Evolutionary conservation across 2,329 filamentous ascomycete genomes (phyloP).

Genomic region (Sarocladium kiliense): DNA sequence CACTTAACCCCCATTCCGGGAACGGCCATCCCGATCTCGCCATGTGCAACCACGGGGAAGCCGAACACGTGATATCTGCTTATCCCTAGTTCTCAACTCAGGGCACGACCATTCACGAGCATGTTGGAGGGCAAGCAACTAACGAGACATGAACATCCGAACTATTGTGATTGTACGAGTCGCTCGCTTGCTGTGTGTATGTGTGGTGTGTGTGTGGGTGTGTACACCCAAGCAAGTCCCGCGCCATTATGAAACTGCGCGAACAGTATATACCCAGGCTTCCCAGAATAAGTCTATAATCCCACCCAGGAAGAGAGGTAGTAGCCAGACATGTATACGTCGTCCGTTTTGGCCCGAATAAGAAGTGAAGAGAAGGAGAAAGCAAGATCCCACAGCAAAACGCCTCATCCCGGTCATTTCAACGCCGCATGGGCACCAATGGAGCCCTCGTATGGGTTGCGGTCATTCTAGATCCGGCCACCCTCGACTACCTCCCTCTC

Average conservation of each 20-base stretch:
- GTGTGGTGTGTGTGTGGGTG: too few species aligned
- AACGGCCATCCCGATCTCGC: too few species aligned
- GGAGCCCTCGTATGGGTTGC: neutral
- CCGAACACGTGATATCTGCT: too few species aligned
- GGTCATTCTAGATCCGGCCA: constrained; percentile 30
- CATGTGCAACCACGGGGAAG: too few species aligned
- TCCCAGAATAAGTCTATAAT: neutral
- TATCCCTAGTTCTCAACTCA: too few species aligned
- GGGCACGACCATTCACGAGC: too few species aligned
- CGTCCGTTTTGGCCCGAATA: neutral
- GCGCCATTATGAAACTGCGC: neutral
- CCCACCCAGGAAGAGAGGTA: too few species aligned
- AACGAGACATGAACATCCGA: neutral
- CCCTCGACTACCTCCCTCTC: constrained; percentile 60
- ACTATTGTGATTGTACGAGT: neutral
- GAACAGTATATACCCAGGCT: neutral
- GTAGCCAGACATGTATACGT: too few species aligned
- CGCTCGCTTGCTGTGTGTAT: neutral
- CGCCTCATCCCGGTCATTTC: constrained; percentile 2
- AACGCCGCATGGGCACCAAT: neutral
- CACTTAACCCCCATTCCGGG: too few species aligned
- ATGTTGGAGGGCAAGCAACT: too few species aligned
- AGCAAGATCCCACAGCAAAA: neutral
- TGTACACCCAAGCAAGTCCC: neutral
- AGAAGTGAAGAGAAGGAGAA: neutral